Base-by-base conservation (phyloP, 176 grass and related monocot genomes). In the Oryza glaberrima region DNA sequence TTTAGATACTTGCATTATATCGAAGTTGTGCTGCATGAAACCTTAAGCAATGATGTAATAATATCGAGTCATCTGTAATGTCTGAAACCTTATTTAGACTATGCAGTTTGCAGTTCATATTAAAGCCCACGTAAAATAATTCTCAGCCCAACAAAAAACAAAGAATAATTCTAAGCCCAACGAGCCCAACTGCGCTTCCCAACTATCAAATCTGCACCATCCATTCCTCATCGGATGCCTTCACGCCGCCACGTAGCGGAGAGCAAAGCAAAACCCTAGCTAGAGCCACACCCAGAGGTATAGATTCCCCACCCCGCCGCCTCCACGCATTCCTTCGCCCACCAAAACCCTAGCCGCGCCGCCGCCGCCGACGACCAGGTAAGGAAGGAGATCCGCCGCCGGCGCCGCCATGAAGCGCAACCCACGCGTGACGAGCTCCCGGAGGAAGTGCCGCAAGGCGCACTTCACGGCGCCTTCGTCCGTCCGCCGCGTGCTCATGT, bases 381-480 rank as follows among this genome's bases (percentile, higher is more conserved):
- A 17, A 52, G 49, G 49, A 52, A 52, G 49, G 49, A 52, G 49
- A 52, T 65, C 20, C 67, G 61, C 61, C 65, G 70, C 77, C 72
- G 77, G 11, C 67, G 68, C 73, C 65, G 75, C 78, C 36, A 95
- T 98, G 95, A 98, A 98, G 81, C 92, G 79, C 79, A 98, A 98
- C 77, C 91, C 95, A 2, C 76, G 95, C 49, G 91, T 98, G 12
- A 86, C 95, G 15, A 98, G 95, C 85, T 98, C 95, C 67, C 92
- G 93, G 13, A 82, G 95, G 81, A 98, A 98, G 87, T 84, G 87
- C 95, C 95, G 95, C 49, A 98, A 98, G 95, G 95, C 93, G 64
- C 95, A 98, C 86, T 98, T 98, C 93, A 93, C 93, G 49, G 95
- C 95, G 3, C 95, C 95, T 1, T 98, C 95, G 26, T 95, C 92